These are phyloP conservation scores for Thelephora terrestris DNA, from an alignment of 1,284 basidiomycete species.

Conservation along the genomic window DNA sequence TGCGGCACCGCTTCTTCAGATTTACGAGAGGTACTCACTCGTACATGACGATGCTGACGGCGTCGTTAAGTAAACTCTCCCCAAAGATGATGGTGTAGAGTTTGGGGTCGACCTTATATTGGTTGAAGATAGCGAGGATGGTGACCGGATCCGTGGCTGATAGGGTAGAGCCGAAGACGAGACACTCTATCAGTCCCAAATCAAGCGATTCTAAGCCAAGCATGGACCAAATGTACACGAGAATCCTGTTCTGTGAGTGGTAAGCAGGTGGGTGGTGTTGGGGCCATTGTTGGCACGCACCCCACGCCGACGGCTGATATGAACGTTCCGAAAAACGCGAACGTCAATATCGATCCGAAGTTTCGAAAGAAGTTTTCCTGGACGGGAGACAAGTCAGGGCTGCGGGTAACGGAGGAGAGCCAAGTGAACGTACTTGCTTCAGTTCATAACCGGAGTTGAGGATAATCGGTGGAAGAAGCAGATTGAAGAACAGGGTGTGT, in stretches of 20 bases:
- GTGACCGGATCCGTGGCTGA: conserved; percentile 98
- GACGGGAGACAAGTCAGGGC: not conserved
- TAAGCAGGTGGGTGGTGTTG: conserved; percentile 20
- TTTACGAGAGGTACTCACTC: conserved; percentile 62
- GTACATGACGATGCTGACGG: conserved; percentile 99
- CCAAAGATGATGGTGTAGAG: conserved; percentile 98
- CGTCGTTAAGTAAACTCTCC: conserved; percentile 95
- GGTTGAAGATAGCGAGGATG: conserved; percentile 97
- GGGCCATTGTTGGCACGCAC: conserved; percentile 35
- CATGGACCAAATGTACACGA: conserved; percentile 93
- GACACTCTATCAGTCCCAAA: conserved; percentile 80
- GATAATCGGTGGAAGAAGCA: conserved; percentile 96
- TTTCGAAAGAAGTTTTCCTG: conserved; percentile 97
- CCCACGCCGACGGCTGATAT: conserved; percentile 95
- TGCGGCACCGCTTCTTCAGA: conserved; percentile 1
- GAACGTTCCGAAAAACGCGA: conserved; percentile 95
- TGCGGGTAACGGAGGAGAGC: not conserved
- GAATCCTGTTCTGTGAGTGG: conserved; percentile 56
- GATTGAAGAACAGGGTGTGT: conserved; percentile 97
- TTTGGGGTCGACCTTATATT: conserved; percentile 98
- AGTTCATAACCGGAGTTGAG: conserved; percentile 97
- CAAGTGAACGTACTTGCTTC: conserved; percentile 61
- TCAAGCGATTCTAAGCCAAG: conserved; percentile 82
- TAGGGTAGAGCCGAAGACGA: conserved; percentile 93
- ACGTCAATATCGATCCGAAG: conserved; percentile 93